phyloP scores from a whole-genome alignment of 805 yeast genomes.

The Blastobotrys parvus region DNA sequence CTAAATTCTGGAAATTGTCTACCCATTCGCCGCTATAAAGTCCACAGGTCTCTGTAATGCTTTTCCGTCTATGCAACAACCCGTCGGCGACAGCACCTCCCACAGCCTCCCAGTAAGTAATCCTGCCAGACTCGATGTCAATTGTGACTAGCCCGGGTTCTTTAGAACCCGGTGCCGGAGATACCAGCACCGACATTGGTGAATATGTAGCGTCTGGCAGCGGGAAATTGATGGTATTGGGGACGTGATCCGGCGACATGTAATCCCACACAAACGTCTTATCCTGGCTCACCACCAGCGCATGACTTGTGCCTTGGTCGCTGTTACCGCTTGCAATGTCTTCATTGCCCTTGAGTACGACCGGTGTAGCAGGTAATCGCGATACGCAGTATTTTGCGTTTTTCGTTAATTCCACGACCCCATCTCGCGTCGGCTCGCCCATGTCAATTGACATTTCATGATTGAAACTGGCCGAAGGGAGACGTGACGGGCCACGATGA shows the following conservation, averaged over 20 bases:
- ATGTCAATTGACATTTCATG: not conserved
- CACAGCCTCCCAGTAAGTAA: conserved; percentile 67
- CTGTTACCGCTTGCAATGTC: conserved; percentile 34
- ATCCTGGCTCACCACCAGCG: conserved; percentile 41
- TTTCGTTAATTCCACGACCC: conserved; percentile 44
- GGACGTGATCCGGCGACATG: conserved; percentile 49
- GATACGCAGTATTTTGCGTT: conserved; percentile 51
- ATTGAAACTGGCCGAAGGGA: not conserved
- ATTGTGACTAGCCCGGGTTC: conserved; percentile 68
- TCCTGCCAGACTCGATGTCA: conserved; percentile 47
- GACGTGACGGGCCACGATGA: not conserved
- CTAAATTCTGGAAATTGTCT: conserved; percentile 48
- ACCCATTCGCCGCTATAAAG: conserved; percentile 48
- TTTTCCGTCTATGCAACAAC: conserved; percentile 35
- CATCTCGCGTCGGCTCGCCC: conserved; percentile 8
- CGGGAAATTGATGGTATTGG: conserved; percentile 49
- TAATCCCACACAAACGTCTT: conserved; percentile 63
- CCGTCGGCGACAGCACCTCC: conserved; percentile 62
- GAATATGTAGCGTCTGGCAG: conserved; percentile 5
- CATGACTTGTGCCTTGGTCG: conserved; percentile 41
- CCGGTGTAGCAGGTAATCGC: conserved; percentile 49
- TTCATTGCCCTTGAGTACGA: conserved; percentile 23
- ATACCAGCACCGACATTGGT: conserved; percentile 45
- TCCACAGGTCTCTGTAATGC: conserved; percentile 32
- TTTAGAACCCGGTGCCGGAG: conserved; percentile 43